Percentiles rank a stretch among this genome's conserved stretches.
Conservation (phyloP, 2,329 filamentous ascomycete species). For the Cladophialophora exuberans region DNA sequence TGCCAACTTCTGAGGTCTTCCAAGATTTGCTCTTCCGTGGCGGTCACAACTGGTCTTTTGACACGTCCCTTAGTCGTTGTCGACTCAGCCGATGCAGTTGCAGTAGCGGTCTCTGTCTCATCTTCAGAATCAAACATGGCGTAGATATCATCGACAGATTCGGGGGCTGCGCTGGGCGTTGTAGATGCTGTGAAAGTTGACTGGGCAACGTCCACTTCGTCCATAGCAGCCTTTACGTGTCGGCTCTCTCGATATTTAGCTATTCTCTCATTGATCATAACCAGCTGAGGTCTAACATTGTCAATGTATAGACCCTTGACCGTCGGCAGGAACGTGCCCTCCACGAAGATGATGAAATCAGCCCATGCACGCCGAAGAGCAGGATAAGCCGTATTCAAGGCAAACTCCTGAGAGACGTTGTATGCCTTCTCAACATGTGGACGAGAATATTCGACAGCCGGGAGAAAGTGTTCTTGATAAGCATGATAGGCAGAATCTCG, state of each 20-base stretch:
- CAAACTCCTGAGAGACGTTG: constrained; percentile 65
- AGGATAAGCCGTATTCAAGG: constrained; percentile 72
- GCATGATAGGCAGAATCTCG: constrained; percentile 66
- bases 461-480: constrained; percentile 73
- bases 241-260: constrained; percentile 66
- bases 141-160: constrained; percentile 22
- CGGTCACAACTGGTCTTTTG: constrained; percentile 14
- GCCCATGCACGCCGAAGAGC: constrained; percentile 72
- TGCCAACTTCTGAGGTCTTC: constrained; percentile 85
- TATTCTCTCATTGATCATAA: constrained; percentile 87
- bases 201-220: constrained; percentile 55
- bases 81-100: constrained; percentile 35
- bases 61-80: constrained; percentile 23
- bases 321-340: constrained; percentile 78
- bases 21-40: constrained; percentile 62
- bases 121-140: constrained; percentile 29
- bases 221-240: constrained; percentile 62
- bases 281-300: constrained; percentile 92
- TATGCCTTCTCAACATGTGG: constrained; percentile 76
- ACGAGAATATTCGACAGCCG: constrained; percentile 72
- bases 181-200: constrained; percentile 32
- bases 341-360: constrained; percentile 70
- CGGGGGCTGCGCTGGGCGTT: constrained; percentile 14
- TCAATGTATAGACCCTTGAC: constrained; percentile 79
- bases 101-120: constrained; percentile 26